Conservation (phyloP, 805 yeast genomes). For the Teunomyces gatunensis region DNA sequence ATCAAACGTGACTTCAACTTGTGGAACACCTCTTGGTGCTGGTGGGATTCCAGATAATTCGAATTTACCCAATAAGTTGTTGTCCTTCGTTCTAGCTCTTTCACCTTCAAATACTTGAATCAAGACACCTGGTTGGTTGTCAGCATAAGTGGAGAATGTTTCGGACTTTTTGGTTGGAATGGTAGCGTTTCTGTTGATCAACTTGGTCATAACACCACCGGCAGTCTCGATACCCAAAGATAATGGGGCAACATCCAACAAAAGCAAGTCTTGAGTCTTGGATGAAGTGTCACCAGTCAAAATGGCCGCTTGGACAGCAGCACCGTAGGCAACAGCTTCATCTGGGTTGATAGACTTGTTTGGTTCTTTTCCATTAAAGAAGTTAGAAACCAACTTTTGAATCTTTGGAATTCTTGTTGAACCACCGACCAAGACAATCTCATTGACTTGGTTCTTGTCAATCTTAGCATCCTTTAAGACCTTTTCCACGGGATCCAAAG, state of each 20-base stretch:
- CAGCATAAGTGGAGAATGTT: conserved; percentile 93
- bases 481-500: conserved; percentile 94
- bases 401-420: conserved; percentile 99
- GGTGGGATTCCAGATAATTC: conserved; percentile 87
- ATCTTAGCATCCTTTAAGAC: conserved; percentile 92
- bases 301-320: conserved; percentile 99
- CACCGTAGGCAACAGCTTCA: conserved; percentile 99
- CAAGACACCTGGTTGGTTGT: conserved; percentile 92
- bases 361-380: conserved; percentile 91
- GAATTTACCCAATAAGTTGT: conserved; percentile 83
- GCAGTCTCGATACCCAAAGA: conserved; percentile 96
- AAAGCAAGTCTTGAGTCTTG: conserved; percentile 50
- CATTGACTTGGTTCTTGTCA: conserved; percentile 83
- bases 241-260: conserved; percentile 90
- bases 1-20: conserved; percentile 85
- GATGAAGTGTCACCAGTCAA: conserved; percentile 76
- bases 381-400: conserved; percentile 86
- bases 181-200: conserved; percentile 91
- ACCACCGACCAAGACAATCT: conserved; percentile 97
- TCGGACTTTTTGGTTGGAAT: conserved; percentile 95
- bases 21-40: conserved; percentile 90
- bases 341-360: conserved; percentile 98
- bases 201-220: conserved; percentile 96
- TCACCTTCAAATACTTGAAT: conserved; percentile 96
- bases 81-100: conserved; percentile 91